Base-by-base conservation (phyloP, 768 basidiomycete genomes). In the Leccinum arenicola region DNA sequence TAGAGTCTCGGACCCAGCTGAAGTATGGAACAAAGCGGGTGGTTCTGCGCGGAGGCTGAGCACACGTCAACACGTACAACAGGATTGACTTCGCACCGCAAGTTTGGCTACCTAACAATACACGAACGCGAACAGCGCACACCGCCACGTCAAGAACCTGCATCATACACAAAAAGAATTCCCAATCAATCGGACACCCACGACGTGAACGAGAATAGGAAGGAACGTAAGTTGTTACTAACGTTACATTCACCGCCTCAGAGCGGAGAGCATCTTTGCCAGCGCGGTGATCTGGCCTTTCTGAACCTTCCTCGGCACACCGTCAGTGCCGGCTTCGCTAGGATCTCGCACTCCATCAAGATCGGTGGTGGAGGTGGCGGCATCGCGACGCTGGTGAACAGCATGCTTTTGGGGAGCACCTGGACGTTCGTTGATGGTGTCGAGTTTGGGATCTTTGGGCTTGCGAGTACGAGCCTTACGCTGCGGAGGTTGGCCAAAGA, bases 211-310 rank as follows among this genome's bases (percentile, higher is more conserved):
- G 19, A 19, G 19, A 45, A 45, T 19, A 19, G n/a, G 43, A 11
- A 45, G 19, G 38, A 45, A 12, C 43, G 19, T 45, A 19, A 19
- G 19, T 50, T 69, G 57, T 53, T 36, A 71, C 71, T 65, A 68
- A 67, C 69, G 62, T 71, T 64, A 67, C 67, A 69, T 63, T 71
- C 55, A 89, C 68, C 86, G 86, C 68, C 88, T 81, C 74, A 91
- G 74, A 54, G 89, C 88, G 58, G 87, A 91, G 59, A 95, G 77
- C 91, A 95, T 92, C 86, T 95, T 95, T 58, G 93, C 93, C 66
- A 95, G 79, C 45, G 91, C 84, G 67, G 87, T 87, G 76, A 94
- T 94, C 79, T 95, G 93, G 51, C 88, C 90, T 75, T 88, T 93
- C 78, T 92, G 87, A 68, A 91, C 88, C 77, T 89, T 93, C 81